Percentiles rank a stretch among this genome's conserved stretches.
These are phyloP conservation scores for Thielaviopsis punctulata DNA, from an alignment of 2,329 filamentous ascomycete species.

Conservation along the genomic window DNA sequence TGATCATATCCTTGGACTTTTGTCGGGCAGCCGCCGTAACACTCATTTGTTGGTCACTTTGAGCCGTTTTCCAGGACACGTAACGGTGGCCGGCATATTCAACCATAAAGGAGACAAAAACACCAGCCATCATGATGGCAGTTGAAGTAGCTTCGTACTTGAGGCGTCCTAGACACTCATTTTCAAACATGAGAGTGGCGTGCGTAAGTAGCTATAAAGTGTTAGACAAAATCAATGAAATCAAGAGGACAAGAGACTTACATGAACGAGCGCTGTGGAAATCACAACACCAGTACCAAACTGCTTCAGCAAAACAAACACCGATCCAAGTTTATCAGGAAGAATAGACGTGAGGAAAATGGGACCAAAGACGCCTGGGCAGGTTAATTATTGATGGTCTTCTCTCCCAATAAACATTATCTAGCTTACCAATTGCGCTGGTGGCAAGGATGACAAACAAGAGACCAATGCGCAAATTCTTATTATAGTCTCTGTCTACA, in stretches of 20 bases:
- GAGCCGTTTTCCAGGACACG: conserved; percentile 21
- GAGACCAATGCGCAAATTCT: conserved; percentile 50
- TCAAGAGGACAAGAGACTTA: conserved; percentile 21
- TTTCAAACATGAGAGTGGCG: conserved; percentile 53
- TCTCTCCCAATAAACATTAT: background rate
- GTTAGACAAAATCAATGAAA: background rate
- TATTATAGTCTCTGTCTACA: conserved; percentile 41
- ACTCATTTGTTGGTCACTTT: conserved; percentile 17
- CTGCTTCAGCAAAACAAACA: conserved; percentile 51
- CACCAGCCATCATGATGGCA: conserved; percentile 55
- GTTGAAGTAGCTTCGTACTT: conserved; percentile 52
- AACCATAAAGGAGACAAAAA: conserved; percentile 55
- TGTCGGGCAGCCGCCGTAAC: conserved; percentile 16
- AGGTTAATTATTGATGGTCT: too few relatives aligned
- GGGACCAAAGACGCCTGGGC: conserved; percentile 42
- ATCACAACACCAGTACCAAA: conserved; percentile 60
- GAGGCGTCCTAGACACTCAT: conserved; percentile 48
- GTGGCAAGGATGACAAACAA: conserved; percentile 56
- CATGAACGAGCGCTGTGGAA: conserved; percentile 52
- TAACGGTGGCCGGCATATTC: conserved; percentile 50
- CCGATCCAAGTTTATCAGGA: conserved; percentile 27
- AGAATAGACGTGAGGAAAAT: conserved; percentile 44
- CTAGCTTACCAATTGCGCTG: conserved; percentile 38
- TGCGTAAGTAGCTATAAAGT: conserved; percentile 51
- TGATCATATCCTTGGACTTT: conserved; percentile 31